A percentile compares a stretch with the other conserved stretches of the same genome.
Conservation (phyloP, 108 stramenopile species). For the Discostella pseudostelligera region DNA sequence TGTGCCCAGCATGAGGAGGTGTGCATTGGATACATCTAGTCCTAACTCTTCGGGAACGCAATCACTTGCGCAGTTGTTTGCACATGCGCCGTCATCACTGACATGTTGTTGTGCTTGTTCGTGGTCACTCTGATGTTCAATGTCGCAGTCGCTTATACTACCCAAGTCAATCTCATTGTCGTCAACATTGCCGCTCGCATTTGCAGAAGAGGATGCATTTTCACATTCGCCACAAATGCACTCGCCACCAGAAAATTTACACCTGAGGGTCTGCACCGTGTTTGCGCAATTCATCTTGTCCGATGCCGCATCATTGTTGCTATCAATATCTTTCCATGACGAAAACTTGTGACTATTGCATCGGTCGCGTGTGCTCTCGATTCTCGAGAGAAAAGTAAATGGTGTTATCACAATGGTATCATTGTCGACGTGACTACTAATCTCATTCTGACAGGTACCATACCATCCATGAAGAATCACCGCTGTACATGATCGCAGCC, state of each 20-base stretch:
- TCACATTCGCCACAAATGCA: slow-evolving; percentile 2
- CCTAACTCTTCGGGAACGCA: slow-evolving; percentile 3
- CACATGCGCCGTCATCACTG: neutral
- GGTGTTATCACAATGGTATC: neutral
- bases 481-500: slow-evolving; percentile 37
- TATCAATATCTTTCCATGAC: slow-evolving; percentile 8
- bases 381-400: slow-evolving; percentile 32
- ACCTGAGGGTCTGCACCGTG: slow-evolving; percentile 13
- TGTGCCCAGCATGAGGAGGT: slow-evolving; percentile 70
- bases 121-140: slow-evolving; percentile 2
- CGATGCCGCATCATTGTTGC: neutral
- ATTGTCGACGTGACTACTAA: neutral
- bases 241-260: slow-evolving; percentile 9
- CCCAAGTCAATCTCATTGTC: slow-evolving; percentile 61
- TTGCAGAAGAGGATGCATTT: neutral
- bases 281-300: slow-evolving; percentile 4
- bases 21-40: slow-evolving; percentile 1
- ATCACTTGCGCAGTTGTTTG: neutral
- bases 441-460: neutral
- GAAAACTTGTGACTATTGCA: slow-evolving; percentile 8
- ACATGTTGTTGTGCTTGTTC: neutral
- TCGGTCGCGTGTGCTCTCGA: slow-evolving; percentile 26
- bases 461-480: slow-evolving; percentile 18
- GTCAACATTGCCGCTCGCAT: slow-evolving; percentile 21
- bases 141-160: slow-evolving; percentile 26